Evolutionary conservation across 2,329 filamentous ascomycete species (phyloP).

Genomic region (Fusarium sp.): DNA sequence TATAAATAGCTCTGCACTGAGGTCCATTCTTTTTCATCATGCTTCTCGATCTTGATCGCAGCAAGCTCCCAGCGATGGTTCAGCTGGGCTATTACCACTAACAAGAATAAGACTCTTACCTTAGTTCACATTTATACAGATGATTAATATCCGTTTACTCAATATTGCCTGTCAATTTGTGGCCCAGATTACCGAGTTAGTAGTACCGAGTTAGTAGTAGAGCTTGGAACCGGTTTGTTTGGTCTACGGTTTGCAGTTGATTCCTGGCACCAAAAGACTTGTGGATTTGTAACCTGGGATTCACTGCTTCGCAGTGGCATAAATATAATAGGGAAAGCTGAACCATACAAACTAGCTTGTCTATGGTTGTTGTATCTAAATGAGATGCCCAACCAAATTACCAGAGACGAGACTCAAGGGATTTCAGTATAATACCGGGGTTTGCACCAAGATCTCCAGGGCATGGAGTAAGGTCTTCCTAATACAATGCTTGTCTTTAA

Average conservation of each 20-base stretch:
- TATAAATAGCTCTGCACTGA: background rate
- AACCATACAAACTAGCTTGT: background rate
- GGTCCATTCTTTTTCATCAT: background rate
- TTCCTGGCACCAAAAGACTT: background rate
- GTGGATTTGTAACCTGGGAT: background rate
- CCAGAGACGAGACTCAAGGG: background rate
- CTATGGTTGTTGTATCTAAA: background rate
- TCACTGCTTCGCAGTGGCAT: background rate
- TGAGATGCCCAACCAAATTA: background rate
- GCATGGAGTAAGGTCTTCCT: background rate
- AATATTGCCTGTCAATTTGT: background rate
- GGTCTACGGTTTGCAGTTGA: background rate
- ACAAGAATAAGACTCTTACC: too few relatives aligned
- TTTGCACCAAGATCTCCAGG: background rate
- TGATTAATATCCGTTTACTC: fast-evolving
- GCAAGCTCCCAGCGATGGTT: background rate
- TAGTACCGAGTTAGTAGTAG: background rate
- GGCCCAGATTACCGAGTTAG: background rate
- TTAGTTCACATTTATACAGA: background rate
- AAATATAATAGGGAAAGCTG: background rate
- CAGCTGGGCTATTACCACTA: background rate
- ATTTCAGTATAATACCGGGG: background rate
- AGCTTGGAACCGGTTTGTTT: background rate
- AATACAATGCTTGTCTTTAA: background rate
- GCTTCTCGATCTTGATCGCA: background rate